Evolutionary conservation across 495 filamentous ascomycete genomes (phyloP).

Genomic region (Aspergillus avenaceus): DNA sequence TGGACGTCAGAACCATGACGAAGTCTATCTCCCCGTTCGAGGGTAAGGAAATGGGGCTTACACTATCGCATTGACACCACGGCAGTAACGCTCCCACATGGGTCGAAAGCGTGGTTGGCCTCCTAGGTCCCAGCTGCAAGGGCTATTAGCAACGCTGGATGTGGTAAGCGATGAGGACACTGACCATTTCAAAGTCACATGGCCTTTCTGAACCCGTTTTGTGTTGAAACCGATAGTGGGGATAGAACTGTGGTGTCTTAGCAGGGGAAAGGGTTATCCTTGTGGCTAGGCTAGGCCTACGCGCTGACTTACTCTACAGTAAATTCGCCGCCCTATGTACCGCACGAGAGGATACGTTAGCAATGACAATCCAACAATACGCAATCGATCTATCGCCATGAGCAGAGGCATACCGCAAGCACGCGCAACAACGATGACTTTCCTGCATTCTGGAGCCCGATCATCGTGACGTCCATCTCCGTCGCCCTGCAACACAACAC

Average conservation of each 20-base stretch:
- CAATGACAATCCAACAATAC: conserved; percentile 4
- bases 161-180: conserved; percentile 10
- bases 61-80: conserved; percentile 96
- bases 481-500: conserved; percentile 65
- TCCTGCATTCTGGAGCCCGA: conserved; percentile 96
- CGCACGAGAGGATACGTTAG: conserved; percentile 20
- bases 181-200: conserved; percentile 96
- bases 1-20: conserved; percentile 12
- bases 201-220: conserved; percentile 95
- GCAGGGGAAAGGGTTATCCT: conserved; percentile 15
- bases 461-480: conserved; percentile 99
- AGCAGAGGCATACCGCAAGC: conserved; percentile 67
- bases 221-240: conserved; percentile 99
- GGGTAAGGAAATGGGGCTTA: conserved; percentile 32
- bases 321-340: conserved; percentile 86
- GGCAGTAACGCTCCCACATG: conserved; percentile 99
- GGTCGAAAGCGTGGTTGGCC: conserved; percentile 95
- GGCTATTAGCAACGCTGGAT: conserved; percentile 14
- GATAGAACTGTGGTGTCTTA: conserved; percentile 72
- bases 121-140: conserved; percentile 86
- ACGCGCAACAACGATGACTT: conserved; percentile 95
- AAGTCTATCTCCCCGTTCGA: not conserved
- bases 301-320: conserved; percentile 85
- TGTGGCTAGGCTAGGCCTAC: conserved; percentile 3
- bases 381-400: not conserved